Conservation (phyloP, 176 grass and related monocot genomes). For the Stipa capillata region DNA sequence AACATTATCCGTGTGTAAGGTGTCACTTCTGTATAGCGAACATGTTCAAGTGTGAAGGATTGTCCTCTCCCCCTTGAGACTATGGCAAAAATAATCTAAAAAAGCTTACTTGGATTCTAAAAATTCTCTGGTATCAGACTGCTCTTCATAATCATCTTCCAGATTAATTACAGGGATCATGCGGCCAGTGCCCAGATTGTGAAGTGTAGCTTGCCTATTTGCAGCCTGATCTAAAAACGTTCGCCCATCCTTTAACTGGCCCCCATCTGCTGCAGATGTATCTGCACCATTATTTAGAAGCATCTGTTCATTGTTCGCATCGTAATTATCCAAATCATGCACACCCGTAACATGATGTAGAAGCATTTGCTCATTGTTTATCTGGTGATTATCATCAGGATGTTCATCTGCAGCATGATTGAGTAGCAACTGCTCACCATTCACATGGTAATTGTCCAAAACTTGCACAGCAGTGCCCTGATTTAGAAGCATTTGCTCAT, state of each 20-base stretch:
- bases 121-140: slow-evolving; percentile 19
- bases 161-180: slow-evolving; percentile 38
- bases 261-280: not conserved
- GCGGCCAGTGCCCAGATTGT: not conserved
- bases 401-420: not conserved
- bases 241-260: slow-evolving; percentile 2
- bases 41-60: slow-evolving; percentile 20
- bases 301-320: slow-evolving; percentile 14
- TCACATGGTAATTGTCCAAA: not conserved
- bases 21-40: slow-evolving; percentile 27
- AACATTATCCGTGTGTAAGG: slow-evolving; percentile 8
- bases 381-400: not conserved
- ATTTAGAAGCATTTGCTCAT: not conserved
- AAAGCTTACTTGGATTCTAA: slow-evolving; percentile 38
- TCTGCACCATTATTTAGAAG: not conserved
- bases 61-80: not conserved
- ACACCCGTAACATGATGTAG: slow-evolving; percentile 3
- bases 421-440: not conserved
- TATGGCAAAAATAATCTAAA: not conserved
- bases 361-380: not conserved
- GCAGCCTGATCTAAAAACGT: slow-evolving; percentile 11
- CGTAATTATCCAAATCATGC: not conserved
- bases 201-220: not conserved
- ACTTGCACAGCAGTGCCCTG: not conserved
- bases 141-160: slow-evolving; percentile 30